Conservation (phyloP, 805 yeast species). For the Yueomyces sinensis region DNA sequence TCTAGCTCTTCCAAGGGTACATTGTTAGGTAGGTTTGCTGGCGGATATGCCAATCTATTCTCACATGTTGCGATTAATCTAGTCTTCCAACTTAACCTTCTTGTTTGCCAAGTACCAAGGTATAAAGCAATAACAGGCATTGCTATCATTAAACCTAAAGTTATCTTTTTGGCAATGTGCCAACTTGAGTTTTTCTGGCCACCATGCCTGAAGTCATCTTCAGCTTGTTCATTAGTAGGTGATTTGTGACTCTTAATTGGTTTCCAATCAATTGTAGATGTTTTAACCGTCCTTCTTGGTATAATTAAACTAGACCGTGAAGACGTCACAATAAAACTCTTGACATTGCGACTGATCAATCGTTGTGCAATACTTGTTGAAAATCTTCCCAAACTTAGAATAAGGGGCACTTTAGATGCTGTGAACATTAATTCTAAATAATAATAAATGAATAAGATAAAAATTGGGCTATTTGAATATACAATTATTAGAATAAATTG, state of each 20-base stretch:
- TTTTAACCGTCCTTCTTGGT: constrained; percentile 29
- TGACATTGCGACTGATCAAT: too few relatives aligned
- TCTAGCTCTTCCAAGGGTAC: constrained; percentile 50
- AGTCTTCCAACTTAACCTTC: constrained; percentile 78
- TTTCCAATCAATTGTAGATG: constrained; percentile 75
- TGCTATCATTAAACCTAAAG: constrained; percentile 32
- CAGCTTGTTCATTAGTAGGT: constrained; percentile 28
- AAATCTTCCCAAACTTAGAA: too few relatives aligned
- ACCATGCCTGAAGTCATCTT: constrained; percentile 2
- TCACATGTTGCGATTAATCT: constrained; percentile 73
- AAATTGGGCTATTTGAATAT: too few relatives aligned
- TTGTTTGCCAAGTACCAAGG: constrained; percentile 88
- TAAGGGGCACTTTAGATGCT: too few relatives aligned
- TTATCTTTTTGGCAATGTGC: constrained; percentile 20
- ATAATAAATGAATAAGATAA: too few relatives aligned
- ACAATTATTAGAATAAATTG: too few relatives aligned
- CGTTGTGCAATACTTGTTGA: too few relatives aligned
- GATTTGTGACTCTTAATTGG: constrained; percentile 43
- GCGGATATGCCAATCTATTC: constrained; percentile 60
- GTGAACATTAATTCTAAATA: too few relatives aligned
- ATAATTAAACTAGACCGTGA: too few relatives aligned
- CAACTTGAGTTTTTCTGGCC: constrained; percentile 18
- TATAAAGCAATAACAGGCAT: constrained; percentile 84
- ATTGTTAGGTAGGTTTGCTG: constrained; percentile 58
- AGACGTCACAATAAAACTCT: too few relatives aligned